These are phyloP conservation scores for Aspergillus ochraceoroseus DNA, from an alignment of 2,329 filamentous ascomycete genomes.

Conservation along the genomic window DNA sequence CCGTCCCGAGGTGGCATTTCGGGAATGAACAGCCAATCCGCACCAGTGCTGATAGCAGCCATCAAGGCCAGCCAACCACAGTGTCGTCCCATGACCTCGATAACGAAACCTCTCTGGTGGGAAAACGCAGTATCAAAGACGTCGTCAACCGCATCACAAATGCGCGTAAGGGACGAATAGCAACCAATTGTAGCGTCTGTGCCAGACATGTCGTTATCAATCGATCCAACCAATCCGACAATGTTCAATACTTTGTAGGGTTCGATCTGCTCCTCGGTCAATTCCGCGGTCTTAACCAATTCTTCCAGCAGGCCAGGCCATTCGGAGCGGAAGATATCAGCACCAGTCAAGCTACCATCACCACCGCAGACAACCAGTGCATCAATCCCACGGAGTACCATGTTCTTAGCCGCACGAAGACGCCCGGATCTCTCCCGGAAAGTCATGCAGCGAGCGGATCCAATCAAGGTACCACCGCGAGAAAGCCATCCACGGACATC, in stretches of 20 bases:
- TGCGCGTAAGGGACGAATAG: constrained; percentile 86
- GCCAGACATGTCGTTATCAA: constrained; percentile 96
- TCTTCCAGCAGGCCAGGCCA: constrained; percentile 87
- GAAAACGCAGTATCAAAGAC: constrained; percentile 91
- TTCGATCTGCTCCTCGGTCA: constrained; percentile 64
- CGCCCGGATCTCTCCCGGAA: constrained; percentile 88
- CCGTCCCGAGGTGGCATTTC: constrained; percentile 83
- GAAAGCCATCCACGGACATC: constrained; percentile 92
- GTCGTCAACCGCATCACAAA: constrained; percentile 93
- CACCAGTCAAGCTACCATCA: constrained; percentile 92
- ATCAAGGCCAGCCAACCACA: constrained; percentile 97
- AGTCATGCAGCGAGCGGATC: constrained; percentile 84
- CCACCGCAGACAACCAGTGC: constrained; percentile 95
- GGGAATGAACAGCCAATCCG: constrained; percentile 95
- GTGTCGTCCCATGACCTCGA: constrained; percentile 97
- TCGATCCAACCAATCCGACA: constrained; percentile 90
- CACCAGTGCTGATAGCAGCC: constrained; percentile 89
- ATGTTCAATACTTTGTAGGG: constrained; percentile 89
- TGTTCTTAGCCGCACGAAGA: constrained; percentile 82
- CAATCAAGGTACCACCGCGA: constrained; percentile 91
- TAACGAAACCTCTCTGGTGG: constrained; percentile 92
- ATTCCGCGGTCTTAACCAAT: constrained; percentile 67
- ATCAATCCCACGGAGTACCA: constrained; percentile 88
- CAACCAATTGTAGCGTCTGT: constrained; percentile 97
- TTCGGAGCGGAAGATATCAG: constrained; percentile 85